A percentile compares a stretch with the other conserved stretches of the same genome.
phyloP scores from a whole-genome alignment of 805 yeast species.

The Starmerella scarabaei region DNA sequence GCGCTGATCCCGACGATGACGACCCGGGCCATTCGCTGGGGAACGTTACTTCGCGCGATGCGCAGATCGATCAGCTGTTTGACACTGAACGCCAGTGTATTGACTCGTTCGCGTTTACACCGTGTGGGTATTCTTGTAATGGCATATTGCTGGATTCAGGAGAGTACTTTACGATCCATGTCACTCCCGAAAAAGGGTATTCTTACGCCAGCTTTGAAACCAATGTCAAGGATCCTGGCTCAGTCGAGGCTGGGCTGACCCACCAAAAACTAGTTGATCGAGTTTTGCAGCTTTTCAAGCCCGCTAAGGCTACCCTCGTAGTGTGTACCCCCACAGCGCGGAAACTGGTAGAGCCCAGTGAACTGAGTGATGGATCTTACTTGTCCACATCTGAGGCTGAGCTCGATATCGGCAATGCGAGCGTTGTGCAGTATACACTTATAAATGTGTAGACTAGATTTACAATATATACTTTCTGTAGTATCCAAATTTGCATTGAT shows the following conservation, averaged over 20 bases:
- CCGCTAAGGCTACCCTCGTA: slow-evolving; percentile 57
- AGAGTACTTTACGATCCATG: slow-evolving; percentile 70
- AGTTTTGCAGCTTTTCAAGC: slow-evolving; percentile 54
- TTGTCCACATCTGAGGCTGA: slow-evolving; percentile 16
- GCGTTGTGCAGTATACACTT: slow-evolving; percentile 3
- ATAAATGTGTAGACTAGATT: not conserved
- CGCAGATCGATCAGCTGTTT: slow-evolving; percentile 54
- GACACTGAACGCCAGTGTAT: slow-evolving; percentile 30
- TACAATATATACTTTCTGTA: not conserved
- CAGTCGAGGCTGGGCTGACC: slow-evolving; percentile 26
- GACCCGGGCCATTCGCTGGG: slow-evolving; percentile 81
- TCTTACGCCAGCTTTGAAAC: slow-evolving; percentile 95
- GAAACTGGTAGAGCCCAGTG: slow-evolving; percentile 1
- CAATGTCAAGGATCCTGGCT: slow-evolving; percentile 43
- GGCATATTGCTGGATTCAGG: slow-evolving; percentile 46
- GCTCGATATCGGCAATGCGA: slow-evolving; percentile 14
- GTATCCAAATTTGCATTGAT: too few relatives aligned
- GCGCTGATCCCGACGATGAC: slow-evolving; percentile 36
- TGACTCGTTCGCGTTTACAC: slow-evolving; percentile 83
- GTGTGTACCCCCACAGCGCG: slow-evolving; percentile 20
- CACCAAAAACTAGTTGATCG: slow-evolving; percentile 45
- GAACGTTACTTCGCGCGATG: slow-evolving; percentile 44
- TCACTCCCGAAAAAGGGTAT: slow-evolving; percentile 90
- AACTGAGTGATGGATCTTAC: slow-evolving; percentile 9
- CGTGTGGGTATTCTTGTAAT: slow-evolving; percentile 92